Percentiles rank a stretch among this genome's conserved stretches.
These are phyloP conservation scores for Miamiensis avidus DNA, from an alignment of 169 alveolate genomes.

Conservation along the genomic window DNA sequence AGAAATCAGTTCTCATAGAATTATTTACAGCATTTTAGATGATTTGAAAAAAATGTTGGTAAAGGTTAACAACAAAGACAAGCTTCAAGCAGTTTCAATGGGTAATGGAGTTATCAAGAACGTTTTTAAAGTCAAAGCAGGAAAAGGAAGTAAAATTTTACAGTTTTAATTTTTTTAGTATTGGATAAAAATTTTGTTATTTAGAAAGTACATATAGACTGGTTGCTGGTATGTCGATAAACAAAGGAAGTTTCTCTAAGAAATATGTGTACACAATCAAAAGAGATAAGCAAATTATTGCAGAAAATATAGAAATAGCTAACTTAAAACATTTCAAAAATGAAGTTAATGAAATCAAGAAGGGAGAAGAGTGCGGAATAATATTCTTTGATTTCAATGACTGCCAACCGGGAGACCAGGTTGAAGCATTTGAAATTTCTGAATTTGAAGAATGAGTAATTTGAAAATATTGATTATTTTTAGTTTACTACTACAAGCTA, in stretches of 20 bases:
- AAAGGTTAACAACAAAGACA: constrained; percentile 19
- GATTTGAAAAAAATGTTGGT: constrained; percentile 76
- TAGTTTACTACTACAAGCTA: no score
- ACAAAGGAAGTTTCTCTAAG: constrained; percentile 48
- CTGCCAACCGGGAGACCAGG: constrained; percentile 53
- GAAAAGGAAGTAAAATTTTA: constrained; percentile 42
- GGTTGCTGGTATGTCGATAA: constrained; percentile 56
- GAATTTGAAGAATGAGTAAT: no score
- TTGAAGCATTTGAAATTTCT: constrained; percentile 30
- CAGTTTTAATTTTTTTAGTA: not conserved
- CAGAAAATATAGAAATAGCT: constrained; percentile 43
- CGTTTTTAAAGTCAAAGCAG: constrained; percentile 47
- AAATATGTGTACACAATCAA: constrained; percentile 40
- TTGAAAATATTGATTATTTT: no score
- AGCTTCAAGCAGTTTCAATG: constrained; percentile 18
- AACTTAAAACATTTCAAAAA: constrained; percentile 54
- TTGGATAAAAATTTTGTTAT: not conserved
- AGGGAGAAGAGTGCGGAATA: constrained; percentile 73
- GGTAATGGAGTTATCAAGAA: constrained; percentile 55
- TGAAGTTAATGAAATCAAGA: constrained; percentile 52
- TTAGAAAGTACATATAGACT: not conserved
- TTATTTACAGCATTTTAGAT: constrained; percentile 85
- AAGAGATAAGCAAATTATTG: constrained; percentile 49
- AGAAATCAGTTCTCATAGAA: constrained; percentile 74
- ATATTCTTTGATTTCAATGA: constrained; percentile 45